A percentile compares a stretch with the other conserved stretches of the same genome.
These are phyloP conservation scores for Botrytis galanthina DNA, from an alignment of 2,329 filamentous ascomycete species.

Conservation along the genomic window DNA sequence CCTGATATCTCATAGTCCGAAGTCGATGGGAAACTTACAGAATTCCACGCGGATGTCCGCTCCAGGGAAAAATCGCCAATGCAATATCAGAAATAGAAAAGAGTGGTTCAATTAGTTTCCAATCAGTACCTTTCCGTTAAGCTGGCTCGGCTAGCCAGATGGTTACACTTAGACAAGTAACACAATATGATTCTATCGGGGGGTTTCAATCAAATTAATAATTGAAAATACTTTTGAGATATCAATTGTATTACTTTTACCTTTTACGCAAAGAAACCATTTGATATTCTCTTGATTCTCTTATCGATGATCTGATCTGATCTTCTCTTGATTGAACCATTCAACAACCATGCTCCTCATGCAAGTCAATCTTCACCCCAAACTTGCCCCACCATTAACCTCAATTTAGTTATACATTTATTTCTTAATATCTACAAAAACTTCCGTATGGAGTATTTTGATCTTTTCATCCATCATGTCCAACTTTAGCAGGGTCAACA, in stretches of 20 bases:
- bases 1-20: conserved; percentile 15
- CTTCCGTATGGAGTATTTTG: not conserved
- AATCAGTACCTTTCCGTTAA: conserved; percentile 23
- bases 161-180: conserved; percentile 6
- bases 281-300: not conserved
- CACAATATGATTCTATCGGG: not conserved
- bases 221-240: not conserved
- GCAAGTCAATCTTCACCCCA: not conserved
- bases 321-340: not conserved
- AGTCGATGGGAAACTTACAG: conserved; percentile 13
- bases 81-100: conserved; percentile 8
- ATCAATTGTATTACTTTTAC: not conserved
- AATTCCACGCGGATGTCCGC: conserved; percentile 18
- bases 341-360: not conserved
- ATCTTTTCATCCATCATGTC: not conserved
- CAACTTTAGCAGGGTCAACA: conserved; percentile 10
- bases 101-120: not conserved
- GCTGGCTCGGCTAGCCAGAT: conserved; percentile 15
- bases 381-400: not conserved
- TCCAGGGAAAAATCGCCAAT: conserved; percentile 15
- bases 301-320: conserved; percentile 14
- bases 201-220: not conserved
- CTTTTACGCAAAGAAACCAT: not conserved
- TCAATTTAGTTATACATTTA: not conserved
- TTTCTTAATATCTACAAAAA: not conserved